A percentile compares a stretch with the other conserved stretches of the same genome.
Conservation (phyloP, 306 rosid species). For the Fragaria iinumae region DNA sequence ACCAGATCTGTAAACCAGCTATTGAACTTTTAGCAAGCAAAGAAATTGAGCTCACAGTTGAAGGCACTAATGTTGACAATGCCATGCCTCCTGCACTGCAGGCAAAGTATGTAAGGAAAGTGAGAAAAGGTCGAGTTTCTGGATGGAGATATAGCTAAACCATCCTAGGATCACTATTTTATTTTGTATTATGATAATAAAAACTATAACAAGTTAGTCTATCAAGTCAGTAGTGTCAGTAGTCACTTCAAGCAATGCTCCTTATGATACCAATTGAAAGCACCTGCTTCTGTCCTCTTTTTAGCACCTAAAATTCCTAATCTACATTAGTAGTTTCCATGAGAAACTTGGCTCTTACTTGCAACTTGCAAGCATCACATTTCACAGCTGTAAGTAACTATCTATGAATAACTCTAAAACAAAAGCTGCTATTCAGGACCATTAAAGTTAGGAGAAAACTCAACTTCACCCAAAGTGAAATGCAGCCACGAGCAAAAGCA, state of each 20-base stretch:
- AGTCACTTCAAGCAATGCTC: background rate
- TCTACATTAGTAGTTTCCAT: background rate
- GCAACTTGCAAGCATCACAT: background rate
- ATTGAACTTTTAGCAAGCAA: slow-evolving; percentile 74
- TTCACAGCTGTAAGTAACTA: background rate
- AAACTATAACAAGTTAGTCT: background rate
- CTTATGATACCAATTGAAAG: background rate
- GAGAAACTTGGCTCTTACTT: background rate
- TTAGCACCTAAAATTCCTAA: background rate
- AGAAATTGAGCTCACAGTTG: slow-evolving; percentile 87
- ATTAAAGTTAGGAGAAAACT: background rate
- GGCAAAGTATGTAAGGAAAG: slow-evolving; percentile 35
- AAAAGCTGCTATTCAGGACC: background rate
- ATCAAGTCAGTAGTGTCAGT: background rate
- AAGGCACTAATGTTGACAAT: slow-evolving; percentile 86
- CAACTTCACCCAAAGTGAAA: background rate
- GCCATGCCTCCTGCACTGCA: slow-evolving; percentile 99
- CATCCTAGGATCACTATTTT: too few relatives aligned
- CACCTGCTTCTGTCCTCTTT: background rate
- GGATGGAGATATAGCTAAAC: background rate
- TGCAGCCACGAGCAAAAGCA: background rate
- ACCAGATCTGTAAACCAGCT: slow-evolving; percentile 85
- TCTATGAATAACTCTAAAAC: background rate
- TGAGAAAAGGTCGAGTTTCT: slow-evolving; percentile 10
- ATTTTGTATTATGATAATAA: too few relatives aligned